Evolutionary conservation across 1,284 basidiomycete genomes (phyloP), one percentile per base, ranked within the genome.

Genomic region (Clitocybe nebularis): DNA sequence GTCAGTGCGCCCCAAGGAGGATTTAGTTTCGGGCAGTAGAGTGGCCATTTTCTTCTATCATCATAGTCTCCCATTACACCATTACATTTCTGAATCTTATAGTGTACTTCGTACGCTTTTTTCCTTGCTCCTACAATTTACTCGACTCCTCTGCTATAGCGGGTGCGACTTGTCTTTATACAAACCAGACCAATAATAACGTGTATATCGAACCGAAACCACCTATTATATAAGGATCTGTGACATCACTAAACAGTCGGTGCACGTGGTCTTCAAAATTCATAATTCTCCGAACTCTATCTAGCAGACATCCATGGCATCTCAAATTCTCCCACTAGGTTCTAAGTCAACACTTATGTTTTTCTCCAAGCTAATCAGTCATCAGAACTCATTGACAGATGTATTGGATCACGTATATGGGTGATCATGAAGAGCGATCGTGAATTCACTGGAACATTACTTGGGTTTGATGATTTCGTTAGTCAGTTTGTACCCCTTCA

Each of bases 401-500:
- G 93, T 60, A 96, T 95, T 60, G 93, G 93, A 45, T 93, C 89
- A 25, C 79, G 82, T 41, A 93, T 97, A 60, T 94, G 91, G 90
- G 93, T 97, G 54, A 81, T 97, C 63, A 95, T 94, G 89, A 96
- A 96, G 72, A 86, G 80, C 51, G 92, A 97, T 51, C 84, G 91
- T 41, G 93, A 97, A 69, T 96, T 96, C 67, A 90, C 88, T 11
- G 95, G 95, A n/a, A 98, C 84, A 2, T 71, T 99, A 36, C 77
- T 95, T 32, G 95, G 96, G 2, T 99, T 99, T 59, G 96, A 99
- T 64, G 95, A 99, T 68, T 99, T 95, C 64, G 95, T 99, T 64
- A 99, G 95, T 98, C 66, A 81, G 95, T 97, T 36, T 40, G 23
- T 28, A 19, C 22, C 46, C 41, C 42, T 20, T 16, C 23, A 20